Conservation (phyloP, 768 basidiomycete genomes). For the Lentinula detonsa region DNA sequence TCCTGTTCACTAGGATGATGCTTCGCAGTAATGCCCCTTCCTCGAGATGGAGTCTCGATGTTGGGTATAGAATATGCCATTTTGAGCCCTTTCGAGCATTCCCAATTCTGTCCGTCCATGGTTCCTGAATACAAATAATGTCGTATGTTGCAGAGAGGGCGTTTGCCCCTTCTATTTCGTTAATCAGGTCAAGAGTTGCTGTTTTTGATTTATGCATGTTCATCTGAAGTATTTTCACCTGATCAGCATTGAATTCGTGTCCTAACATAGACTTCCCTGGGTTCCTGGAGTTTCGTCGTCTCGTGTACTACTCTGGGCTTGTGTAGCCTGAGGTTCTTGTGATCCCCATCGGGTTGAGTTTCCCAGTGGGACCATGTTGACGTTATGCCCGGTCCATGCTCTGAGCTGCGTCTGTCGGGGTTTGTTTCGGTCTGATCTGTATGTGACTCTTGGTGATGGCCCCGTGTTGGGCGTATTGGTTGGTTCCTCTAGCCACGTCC, state of each 20-base stretch:
- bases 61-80: background rate
- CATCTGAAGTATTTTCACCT: constrained; percentile 16
- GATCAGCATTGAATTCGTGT: background rate
- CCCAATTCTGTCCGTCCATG: background rate
- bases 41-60: background rate
- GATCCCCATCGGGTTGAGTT: background rate
- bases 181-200: constrained; percentile 10
- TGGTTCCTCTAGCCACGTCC: background rate
- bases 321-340: background rate
- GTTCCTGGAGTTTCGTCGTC: background rate
- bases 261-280: background rate
- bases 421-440: background rate
- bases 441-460: background rate
- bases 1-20: constrained; percentile 15
- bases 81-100: background rate
- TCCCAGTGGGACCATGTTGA: background rate
- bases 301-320: too few relatives aligned
- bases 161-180: background rate
- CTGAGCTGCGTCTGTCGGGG: background rate
- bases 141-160: constrained; percentile 8
- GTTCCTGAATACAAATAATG: constrained; percentile 23
- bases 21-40: constrained; percentile 5
- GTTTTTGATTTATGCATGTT: constrained; percentile 18
- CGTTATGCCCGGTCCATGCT: background rate
- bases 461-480: background rate